Conservation (phyloP, 2,329 filamentous ascomycete genomes). For the Aureobasidium leucospermi region DNA sequence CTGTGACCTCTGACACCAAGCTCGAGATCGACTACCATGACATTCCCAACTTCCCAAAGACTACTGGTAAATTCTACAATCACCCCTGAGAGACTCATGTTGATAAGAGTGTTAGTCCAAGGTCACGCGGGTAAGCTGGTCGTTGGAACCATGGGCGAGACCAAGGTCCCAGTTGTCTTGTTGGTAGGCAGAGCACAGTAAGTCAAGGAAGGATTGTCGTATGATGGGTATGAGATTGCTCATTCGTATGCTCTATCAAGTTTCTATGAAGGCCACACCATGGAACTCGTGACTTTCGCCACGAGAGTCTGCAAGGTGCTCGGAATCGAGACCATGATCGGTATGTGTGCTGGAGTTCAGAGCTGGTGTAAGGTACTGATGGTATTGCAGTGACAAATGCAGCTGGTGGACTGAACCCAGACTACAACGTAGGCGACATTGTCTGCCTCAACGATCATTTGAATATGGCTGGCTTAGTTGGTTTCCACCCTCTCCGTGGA, state of each 20-base stretch:
- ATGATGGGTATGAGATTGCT: constrained; percentile 9
- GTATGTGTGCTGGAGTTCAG: constrained; percentile 27
- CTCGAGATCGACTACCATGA: constrained; percentile 50
- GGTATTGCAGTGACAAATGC: constrained; percentile 53
- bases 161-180: constrained; percentile 50
- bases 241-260: constrained; percentile 30
- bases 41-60: constrained; percentile 55
- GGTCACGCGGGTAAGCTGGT: constrained; percentile 60
- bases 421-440: constrained; percentile 58
- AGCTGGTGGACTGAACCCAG: constrained; percentile 57
- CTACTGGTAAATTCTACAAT: constrained; percentile 44
- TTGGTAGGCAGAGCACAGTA: constrained; percentile 60
- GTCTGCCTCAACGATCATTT: constrained; percentile 60
- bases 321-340: constrained; percentile 53
- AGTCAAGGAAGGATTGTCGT: constrained; percentile 26
- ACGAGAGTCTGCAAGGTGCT: constrained; percentile 57
- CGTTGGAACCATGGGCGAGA: constrained; percentile 51
- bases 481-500: constrained; percentile 54
- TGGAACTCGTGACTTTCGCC: constrained; percentile 56
- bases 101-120: constrained; percentile 20
- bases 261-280: constrained; percentile 61
- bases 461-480: constrained; percentile 55
- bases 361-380: neutral
- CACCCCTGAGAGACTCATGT: neutral
- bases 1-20: constrained; percentile 43